Evolutionary conservation across 2,329 filamentous ascomycete species (phyloP), one percentile per base, ranked within the genome.

Genomic region (Xylaria sp.): DNA sequence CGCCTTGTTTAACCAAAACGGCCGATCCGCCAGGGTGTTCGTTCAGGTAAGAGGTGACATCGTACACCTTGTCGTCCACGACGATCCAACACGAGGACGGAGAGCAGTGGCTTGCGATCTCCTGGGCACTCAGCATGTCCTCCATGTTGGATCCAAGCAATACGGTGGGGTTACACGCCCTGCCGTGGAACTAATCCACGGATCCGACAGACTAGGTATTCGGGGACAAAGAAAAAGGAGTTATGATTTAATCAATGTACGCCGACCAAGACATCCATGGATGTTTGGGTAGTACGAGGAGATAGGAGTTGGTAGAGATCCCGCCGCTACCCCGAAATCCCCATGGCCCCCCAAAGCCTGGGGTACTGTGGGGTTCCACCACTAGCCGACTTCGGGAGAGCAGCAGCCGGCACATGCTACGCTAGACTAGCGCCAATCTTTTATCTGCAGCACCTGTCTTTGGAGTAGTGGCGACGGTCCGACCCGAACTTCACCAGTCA

Each of bases 51-150:
- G 69, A 67, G 9, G 76, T 78, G 40, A 78, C 73, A 63, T 79
- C 76, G 71, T 77, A 76, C 33, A 72, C 72, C 48, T 70, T 71
- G 29, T 60, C 62, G 54, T 71, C 54, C 58, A 76, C 58, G 37
- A 79, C 75, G 15, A 77, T 68, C 76, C 76, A 79, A 62, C 77
- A 79, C 6, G 75, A 77, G 23, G 73, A 67, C 13, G 58, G 58
- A 31, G 69, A 72, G 64, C 70, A 71, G 63, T 76, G 77, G 62
- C 71, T 71, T 46, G 73, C 68, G 21, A 78, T 71, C 56, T 78
- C 74, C 21, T 70, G 65, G 17, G 74, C 74, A 41, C 67, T 68
- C 47, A 76, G 54, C 25, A 55, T 35, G 55, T 63, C 66, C 31
- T 51, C 25, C 60, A 63, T 63, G 25, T 33, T 35, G n/a, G 13